phyloP scores from a whole-genome alignment of 2,329 filamentous ascomycete genomes.

The Sclerotinia nivalis region DNA sequence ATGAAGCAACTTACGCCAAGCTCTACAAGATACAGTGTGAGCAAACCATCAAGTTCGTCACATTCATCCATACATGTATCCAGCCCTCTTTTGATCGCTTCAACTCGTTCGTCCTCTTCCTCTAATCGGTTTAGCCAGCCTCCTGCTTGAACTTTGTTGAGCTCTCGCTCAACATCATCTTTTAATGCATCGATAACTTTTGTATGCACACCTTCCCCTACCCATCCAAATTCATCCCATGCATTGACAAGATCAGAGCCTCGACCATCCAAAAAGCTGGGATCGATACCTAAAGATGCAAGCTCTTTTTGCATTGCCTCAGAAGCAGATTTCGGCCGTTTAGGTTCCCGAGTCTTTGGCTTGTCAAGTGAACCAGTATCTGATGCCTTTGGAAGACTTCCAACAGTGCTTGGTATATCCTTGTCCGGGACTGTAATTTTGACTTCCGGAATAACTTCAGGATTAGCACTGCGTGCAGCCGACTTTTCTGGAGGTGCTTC shows the following conservation, averaged over 20 bases:
- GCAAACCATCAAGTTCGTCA: conserved; percentile 89
- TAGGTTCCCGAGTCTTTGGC: conserved; percentile 37
- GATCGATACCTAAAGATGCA: conserved; percentile 68
- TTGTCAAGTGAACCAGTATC: conserved; percentile 41
- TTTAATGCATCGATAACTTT: conserved; percentile 80
- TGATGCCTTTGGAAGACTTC: conserved; percentile 43
- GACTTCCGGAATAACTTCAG: conserved; percentile 55
- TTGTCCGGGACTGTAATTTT: conserved; percentile 56
- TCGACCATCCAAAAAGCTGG: conserved; percentile 70
- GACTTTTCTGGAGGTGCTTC: conserved; percentile 26
- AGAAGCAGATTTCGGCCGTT: conserved; percentile 38
- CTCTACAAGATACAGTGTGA: conserved; percentile 94
- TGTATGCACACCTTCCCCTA: conserved; percentile 71
- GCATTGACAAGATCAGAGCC: conserved; percentile 80
- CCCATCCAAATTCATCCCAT: conserved; percentile 87
- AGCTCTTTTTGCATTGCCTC: conserved; percentile 42
- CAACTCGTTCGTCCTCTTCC: conserved; percentile 86
- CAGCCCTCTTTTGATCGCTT: conserved; percentile 80
- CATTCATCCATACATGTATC: conserved; percentile 92
- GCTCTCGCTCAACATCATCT: conserved; percentile 79
- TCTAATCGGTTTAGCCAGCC: conserved; percentile 84
- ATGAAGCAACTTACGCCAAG: conserved; percentile 71
- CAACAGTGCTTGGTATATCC: conserved; percentile 46
- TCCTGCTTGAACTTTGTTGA: conserved; percentile 87
- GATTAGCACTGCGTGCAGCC: conserved; percentile 34